phyloP scores from a whole-genome alignment of 768 basidiomycete genomes.

The Dentipellis fragilis region DNA sequence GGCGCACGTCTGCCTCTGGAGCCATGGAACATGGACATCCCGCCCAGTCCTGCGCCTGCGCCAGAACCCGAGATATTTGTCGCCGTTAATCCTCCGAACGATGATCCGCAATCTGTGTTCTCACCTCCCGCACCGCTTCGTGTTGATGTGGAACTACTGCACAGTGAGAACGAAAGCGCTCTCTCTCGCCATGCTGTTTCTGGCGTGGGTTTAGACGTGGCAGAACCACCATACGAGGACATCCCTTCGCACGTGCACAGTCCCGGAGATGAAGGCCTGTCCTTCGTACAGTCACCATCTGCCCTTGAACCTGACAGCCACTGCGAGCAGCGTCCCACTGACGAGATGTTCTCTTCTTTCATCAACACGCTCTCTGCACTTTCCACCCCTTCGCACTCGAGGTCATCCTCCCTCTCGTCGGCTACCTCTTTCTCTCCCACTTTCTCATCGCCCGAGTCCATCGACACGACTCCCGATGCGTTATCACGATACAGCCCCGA shows the following conservation, averaged over 20 bases:
- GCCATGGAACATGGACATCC: slow-evolving; percentile 25
- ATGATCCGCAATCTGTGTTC: background rate
- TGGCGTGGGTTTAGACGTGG: background rate
- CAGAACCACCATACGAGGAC: background rate
- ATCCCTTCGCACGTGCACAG: slow-evolving; percentile 1
- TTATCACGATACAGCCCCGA: background rate
- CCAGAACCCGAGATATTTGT: slow-evolving; percentile 4
- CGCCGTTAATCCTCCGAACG: background rate
- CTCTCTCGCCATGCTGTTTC: background rate
- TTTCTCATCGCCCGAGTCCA: slow-evolving; percentile 9
- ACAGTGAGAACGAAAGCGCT: background rate
- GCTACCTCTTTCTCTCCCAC: slow-evolving; percentile 21
- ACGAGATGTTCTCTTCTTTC: slow-evolving; percentile 27
- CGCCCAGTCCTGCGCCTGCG: too few species aligned
- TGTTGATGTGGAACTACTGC: background rate
- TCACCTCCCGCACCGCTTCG: background rate
- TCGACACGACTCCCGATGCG: background rate
- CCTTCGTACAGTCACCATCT: slow-evolving; percentile 5
- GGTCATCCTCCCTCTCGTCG: slow-evolving; percentile 20
- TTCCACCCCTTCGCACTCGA: slow-evolving; percentile 26
- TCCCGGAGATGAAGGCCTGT: background rate
- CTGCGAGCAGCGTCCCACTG: slow-evolving; percentile 16
- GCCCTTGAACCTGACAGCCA: slow-evolving; percentile 7
- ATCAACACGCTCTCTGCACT: slow-evolving; percentile 22
- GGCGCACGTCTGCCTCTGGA: slow-evolving; percentile 34